Percentiles rank a stretch among this genome's conserved stretches.
phyloP scores from a whole-genome alignment of 2,329 filamentous ascomycete species.

The Cercospora nicotianae region DNA sequence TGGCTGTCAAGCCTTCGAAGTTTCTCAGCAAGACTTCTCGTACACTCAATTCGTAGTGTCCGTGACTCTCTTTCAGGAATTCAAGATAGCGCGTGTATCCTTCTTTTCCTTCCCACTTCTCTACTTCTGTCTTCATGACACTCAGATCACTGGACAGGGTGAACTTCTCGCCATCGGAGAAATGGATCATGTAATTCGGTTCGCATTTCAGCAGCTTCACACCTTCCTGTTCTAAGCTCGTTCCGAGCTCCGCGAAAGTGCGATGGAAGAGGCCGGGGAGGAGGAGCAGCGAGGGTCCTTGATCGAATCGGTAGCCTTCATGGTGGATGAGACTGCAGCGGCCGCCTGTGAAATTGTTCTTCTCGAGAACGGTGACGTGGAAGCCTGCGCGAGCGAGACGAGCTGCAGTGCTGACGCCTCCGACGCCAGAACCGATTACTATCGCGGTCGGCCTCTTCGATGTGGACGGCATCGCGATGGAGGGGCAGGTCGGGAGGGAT shows the following conservation, averaged over 20 bases:
- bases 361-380: conserved; percentile 74
- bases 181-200: conserved; percentile 74
- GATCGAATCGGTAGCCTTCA: conserved; percentile 60
- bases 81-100: conserved; percentile 69
- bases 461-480: background rate
- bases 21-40: conserved; percentile 66
- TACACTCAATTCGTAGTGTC: conserved; percentile 68
- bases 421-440: conserved; percentile 65
- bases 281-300: conserved; percentile 71
- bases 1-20: conserved; percentile 60
- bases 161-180: conserved; percentile 65
- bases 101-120: conserved; percentile 69
- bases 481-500: background rate
- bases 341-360: conserved; percentile 71
- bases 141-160: conserved; percentile 66
- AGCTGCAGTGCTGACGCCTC: conserved; percentile 68
- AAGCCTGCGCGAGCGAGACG: conserved; percentile 70
- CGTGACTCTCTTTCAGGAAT: conserved; percentile 67
- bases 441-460: conserved; percentile 49
- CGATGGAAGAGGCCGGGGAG: conserved; percentile 70
- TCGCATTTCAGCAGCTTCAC: conserved; percentile 69
- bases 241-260: conserved; percentile 68
- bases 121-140: conserved; percentile 70
- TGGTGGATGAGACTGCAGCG: conserved; percentile 64
- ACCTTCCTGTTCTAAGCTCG: conserved; percentile 64